phyloP scores from a whole-genome alignment of 768 basidiomycete species.

The Tricholoma bakamatsutake region DNA sequence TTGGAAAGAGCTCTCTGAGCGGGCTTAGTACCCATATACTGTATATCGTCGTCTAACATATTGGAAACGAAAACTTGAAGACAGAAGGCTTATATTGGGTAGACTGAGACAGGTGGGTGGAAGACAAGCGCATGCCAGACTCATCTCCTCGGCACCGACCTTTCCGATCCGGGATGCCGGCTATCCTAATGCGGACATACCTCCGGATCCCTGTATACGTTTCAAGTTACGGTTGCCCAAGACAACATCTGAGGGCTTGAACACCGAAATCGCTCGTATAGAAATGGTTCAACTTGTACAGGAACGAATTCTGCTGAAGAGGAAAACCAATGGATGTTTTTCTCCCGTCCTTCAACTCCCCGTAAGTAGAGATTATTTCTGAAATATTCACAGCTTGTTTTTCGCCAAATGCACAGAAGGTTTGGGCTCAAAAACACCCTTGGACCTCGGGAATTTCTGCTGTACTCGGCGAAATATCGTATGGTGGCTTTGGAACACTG shows the following conservation, averaged over 20 bases:
- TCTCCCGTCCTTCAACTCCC: slow-evolving; percentile 15
- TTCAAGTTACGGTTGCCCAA: background rate
- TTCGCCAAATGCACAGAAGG: background rate
- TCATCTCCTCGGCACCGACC: slow-evolving; percentile 3
- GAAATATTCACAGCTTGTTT: slow-evolving; percentile 16
- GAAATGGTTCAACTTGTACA: slow-evolving; percentile 9
- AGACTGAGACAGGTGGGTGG: slow-evolving; percentile 9
- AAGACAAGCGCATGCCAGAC: slow-evolving; percentile 2
- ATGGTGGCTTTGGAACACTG: slow-evolving; percentile 22
- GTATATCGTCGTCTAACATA: slow-evolving; percentile 54
- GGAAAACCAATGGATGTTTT: slow-evolving; percentile 11
- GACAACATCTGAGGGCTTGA: background rate
- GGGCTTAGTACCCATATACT: slow-evolving; percentile 46
- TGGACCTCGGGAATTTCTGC: slow-evolving; percentile 21
- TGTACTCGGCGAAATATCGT: slow-evolving; percentile 23
- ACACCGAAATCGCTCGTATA: slow-evolving; percentile 8
- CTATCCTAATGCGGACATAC: background rate
- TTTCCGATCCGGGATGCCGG: background rate
- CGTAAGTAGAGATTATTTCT: slow-evolving; percentile 14
- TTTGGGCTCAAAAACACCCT: slow-evolving; percentile 9
- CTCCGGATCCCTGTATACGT: background rate
- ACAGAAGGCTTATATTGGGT: background rate
- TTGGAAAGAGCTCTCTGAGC: slow-evolving; percentile 17
- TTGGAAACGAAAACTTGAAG: background rate
- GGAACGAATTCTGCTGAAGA: slow-evolving; percentile 13